phyloP scores from a whole-genome alignment of 352 stramenopile species.

The Aphanomyces invadans region DNA sequence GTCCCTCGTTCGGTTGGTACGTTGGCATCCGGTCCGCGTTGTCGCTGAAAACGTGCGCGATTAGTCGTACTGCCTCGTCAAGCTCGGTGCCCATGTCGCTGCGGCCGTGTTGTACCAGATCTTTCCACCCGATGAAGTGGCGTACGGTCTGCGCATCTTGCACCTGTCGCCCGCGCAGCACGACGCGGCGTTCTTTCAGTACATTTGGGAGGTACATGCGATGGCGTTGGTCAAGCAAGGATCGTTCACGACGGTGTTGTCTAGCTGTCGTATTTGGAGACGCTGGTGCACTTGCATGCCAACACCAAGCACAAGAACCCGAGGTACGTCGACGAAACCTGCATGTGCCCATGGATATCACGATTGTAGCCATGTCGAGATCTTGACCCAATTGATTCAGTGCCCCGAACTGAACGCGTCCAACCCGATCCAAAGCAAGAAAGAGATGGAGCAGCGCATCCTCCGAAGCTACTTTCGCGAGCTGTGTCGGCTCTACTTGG shows the following conservation, averaged over 20 bases:
- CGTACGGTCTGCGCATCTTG: constrained; percentile 74
- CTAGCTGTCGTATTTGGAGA: constrained; percentile 69
- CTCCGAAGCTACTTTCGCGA: constrained; percentile 76
- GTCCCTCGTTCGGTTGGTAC: constrained; percentile 71
- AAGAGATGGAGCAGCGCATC: constrained; percentile 68
- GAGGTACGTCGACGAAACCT: constrained; percentile 40
- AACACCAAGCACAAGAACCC: constrained; percentile 60
- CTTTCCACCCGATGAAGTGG: constrained; percentile 68
- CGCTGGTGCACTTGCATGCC: constrained; percentile 69
- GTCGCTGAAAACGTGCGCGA: too few species aligned
- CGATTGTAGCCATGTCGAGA: constrained; percentile 57
- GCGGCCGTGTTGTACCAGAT: constrained; percentile 81
- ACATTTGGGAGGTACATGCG: constrained; percentile 69
- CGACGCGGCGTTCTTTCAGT: constrained; percentile 75
- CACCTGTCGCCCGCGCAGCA: constrained; percentile 59
- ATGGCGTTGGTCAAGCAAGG: too few species aligned
- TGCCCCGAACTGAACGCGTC: constrained; percentile 74
- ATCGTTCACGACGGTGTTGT: too few species aligned
- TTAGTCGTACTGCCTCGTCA: constrained; percentile 55
- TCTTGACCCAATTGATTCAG: constrained; percentile 78
- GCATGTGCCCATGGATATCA: too few species aligned
- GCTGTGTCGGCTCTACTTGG: constrained; percentile 54
- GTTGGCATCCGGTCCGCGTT: too few species aligned
- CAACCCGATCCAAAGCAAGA: constrained; percentile 53
- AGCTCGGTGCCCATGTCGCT: constrained; percentile 67